Base-by-base conservation (phyloP, 805 yeast species). In the Hanseniaspora osmophila region DNA sequence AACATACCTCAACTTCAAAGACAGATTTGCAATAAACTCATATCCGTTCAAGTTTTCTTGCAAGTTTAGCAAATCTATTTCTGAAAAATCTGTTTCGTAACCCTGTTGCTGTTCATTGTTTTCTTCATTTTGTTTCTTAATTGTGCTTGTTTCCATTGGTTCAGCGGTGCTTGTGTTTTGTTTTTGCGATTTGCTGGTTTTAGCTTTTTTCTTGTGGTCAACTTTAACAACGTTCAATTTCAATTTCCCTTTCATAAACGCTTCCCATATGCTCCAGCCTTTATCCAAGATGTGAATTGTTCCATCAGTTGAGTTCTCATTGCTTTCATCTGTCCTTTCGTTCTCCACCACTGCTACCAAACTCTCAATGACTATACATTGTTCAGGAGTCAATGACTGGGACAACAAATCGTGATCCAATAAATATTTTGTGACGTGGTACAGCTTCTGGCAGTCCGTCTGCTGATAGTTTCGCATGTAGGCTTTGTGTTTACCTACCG, bases 1-100 rank as follows among this genome's bases (percentile, higher is more conserved):
- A 11, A 81, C 69, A 52, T 80, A 81, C 50, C 90, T 66, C 18
- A 81, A 62, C 49, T 75, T 81, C 42, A 81, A 64, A 6, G 86
- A 80, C 38, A 82, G 50, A 60, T 77, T 64, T 58, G 80, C 67
- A 1, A 74, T 64, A 9, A 75, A 68, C 12, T 65, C 68, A 10
- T 60, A 51, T 1, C 77, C 77, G 30, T 65, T 73, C 58, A 62
- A 71, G 47, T 43, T 66, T 47, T 52, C 67, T 55, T 50, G 66
- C 64, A 55, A 56, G 33, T 60, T 66, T 47, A 60, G 59, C 32
- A 67, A 62, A 48, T 64, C 75, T 50, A 68, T 55, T 41, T 64
- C 67, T 2, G 65, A 60, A 17, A 66, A 65, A 11, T 63, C 64
- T 16, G 60, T 64, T 13, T 59, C 59, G 30, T 48, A 40, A 18